phyloP scores from a whole-genome alignment of 768 basidiomycete species.

The Royoungia palumana region DNA sequence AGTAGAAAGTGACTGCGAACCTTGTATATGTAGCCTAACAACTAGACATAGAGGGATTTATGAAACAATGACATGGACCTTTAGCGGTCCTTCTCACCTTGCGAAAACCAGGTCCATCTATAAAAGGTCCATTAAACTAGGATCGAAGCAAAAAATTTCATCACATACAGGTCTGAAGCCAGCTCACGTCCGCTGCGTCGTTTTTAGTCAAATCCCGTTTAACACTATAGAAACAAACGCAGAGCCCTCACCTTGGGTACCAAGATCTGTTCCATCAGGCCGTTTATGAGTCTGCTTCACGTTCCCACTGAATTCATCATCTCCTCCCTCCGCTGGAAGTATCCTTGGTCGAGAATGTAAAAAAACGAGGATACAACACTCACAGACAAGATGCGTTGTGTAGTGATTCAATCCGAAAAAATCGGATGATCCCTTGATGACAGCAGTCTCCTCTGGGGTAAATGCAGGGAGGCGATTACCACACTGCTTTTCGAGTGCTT shows the following conservation, averaged over 20 bases:
- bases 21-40: constrained; percentile 72
- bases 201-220: no score
- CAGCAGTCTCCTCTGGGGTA: constrained; percentile 51
- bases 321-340: constrained; percentile 52
- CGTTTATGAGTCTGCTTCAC: constrained; percentile 62
- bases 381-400: constrained; percentile 66
- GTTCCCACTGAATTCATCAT: constrained; percentile 63
- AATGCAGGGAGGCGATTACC: constrained; percentile 60
- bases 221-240: not conserved
- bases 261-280: constrained; percentile 65
- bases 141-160: not conserved
- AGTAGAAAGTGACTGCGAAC: constrained; percentile 29
- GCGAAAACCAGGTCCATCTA: constrained; percentile 69
- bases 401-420: constrained; percentile 80
- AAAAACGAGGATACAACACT: constrained; percentile 19
- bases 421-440: constrained; percentile 67
- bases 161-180: constrained; percentile 65
- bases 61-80: no score
- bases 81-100: constrained; percentile 33
- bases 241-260: constrained; percentile 51
- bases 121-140: not conserved
- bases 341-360: no score
- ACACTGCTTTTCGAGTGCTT: constrained; percentile 54
- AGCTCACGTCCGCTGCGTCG: constrained; percentile 55
- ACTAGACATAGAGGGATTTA: constrained; percentile 25